Percentiles rank a stretch among this genome's conserved stretches.
These are phyloP conservation scores for Torulaspora indica DNA, from an alignment of 805 yeast genomes.

Conservation along the genomic window DNA sequence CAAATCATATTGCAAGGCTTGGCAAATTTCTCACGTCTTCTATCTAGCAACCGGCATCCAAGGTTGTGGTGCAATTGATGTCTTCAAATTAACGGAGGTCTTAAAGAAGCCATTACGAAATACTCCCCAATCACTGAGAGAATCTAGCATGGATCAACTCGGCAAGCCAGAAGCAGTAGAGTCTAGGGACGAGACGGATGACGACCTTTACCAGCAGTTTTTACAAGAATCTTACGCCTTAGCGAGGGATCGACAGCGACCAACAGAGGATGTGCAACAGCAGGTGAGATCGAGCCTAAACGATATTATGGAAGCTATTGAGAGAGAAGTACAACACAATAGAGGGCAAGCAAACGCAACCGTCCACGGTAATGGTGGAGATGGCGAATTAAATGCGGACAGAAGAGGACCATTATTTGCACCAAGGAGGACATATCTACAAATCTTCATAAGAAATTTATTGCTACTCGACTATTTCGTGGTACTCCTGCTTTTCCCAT, in stretches of 20 bases:
- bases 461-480: conserved; percentile 30
- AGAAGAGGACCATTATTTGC: conserved; percentile 15
- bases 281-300: conserved; percentile 18
- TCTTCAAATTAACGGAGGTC: background rate
- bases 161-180: background rate
- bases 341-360: conserved; percentile 5
- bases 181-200: conserved; percentile 12
- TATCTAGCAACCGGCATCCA: background rate
- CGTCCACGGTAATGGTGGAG: background rate
- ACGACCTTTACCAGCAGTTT: conserved; percentile 19
- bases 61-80: background rate
- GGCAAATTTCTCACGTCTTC: background rate
- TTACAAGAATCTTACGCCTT: conserved; percentile 13
- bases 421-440: conserved; percentile 24
- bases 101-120: background rate
- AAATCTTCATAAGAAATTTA: conserved; percentile 25
- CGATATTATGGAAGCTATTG: conserved; percentile 15
- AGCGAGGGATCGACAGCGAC: conserved; percentile 8
- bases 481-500: conserved; percentile 31
- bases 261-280: conserved; percentile 16
- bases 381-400: background rate
- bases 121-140: background rate
- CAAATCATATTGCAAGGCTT: background rate
- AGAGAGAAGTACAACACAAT: conserved; percentile 13
- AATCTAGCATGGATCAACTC: background rate